Evolutionary conservation across 129 eudicot genomes (phyloP).

Genomic region (Escallonia herrerae): DNA sequence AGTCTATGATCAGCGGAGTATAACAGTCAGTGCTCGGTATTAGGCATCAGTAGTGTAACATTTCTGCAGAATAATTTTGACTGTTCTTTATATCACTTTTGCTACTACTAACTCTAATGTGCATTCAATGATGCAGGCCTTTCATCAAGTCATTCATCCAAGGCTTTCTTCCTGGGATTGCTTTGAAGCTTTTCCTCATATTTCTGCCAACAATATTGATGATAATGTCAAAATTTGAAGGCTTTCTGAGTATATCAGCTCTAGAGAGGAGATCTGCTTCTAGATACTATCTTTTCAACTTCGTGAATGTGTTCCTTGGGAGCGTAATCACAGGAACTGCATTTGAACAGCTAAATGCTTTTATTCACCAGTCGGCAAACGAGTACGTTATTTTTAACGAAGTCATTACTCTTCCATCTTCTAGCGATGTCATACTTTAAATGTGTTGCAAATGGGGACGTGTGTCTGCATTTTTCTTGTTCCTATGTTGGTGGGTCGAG

Average conservation of each 20-base stretch:
- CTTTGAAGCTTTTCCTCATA: constrained; percentile 82
- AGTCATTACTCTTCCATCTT: background rate
- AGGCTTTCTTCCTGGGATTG: constrained; percentile 92
- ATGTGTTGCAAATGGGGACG: too few relatives aligned
- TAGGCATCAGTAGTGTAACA: too few relatives aligned
- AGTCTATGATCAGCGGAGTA: too few relatives aligned
- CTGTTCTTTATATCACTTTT: too few relatives aligned
- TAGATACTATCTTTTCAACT: constrained; percentile 77
- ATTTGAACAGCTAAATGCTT: constrained; percentile 65
- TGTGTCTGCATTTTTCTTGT: too few relatives aligned
- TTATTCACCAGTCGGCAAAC: constrained; percentile 57
- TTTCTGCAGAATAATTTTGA: too few relatives aligned
- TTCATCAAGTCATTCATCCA: constrained; percentile 73
- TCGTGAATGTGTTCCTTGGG: constrained; percentile 81
- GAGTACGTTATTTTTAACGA: constrained; percentile 41
- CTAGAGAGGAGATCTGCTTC: constrained; percentile 88
- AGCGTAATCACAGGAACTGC: constrained; percentile 82
- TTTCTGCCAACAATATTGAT: constrained; percentile 80
- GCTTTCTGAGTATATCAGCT: constrained; percentile 58
- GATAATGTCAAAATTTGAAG: constrained; percentile 94
- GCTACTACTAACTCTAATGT: too few relatives aligned
- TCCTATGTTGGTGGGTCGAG: too few relatives aligned
- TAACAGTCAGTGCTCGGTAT: too few relatives aligned
- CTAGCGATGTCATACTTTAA: too few relatives aligned
- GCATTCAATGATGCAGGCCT: constrained; percentile 34